Conservation (phyloP, 164 flowering plant species). For the Chimonanthus praecox region DNA sequence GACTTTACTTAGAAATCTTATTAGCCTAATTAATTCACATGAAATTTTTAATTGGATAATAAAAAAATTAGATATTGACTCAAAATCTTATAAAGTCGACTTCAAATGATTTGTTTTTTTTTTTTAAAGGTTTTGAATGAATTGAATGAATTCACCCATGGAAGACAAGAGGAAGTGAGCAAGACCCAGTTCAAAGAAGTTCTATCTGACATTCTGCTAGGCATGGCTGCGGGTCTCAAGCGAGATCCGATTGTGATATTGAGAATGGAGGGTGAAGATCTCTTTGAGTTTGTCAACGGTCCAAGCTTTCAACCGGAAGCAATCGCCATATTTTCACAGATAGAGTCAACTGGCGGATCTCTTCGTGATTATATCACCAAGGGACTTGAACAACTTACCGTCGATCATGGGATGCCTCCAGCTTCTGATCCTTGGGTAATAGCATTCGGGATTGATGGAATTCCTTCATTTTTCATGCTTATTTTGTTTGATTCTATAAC, state of each 20-base stretch:
- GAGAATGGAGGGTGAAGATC: conserved; percentile 92
- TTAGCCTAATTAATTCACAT: too few species aligned
- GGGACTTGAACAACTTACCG: conserved; percentile 59
- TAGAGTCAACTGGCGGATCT: conserved; percentile 33
- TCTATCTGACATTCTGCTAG: conserved; percentile 66
- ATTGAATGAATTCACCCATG: conserved; percentile 79
- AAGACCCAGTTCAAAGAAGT: conserved; percentile 72
- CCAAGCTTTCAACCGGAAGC: conserved; percentile 61
- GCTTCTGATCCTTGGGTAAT: conserved; percentile 83
- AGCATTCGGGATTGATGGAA: neutral
- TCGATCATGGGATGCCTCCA: conserved; percentile 98
- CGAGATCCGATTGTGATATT: conserved; percentile 91
- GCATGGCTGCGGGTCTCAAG: conserved; percentile 93
- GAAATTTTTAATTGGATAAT: neutral
- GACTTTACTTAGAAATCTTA: too few species aligned
- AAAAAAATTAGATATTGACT: too few species aligned
- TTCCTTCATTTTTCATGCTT: too few species aligned
- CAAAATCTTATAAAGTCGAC: too few species aligned
- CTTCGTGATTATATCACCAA: conserved; percentile 40
- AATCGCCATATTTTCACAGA: conserved; percentile 43
- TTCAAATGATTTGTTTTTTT: neutral
- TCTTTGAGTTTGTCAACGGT: conserved; percentile 54
- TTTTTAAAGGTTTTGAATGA: conserved; percentile 65
- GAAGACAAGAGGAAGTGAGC: conserved; percentile 63
- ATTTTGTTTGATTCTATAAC: too few species aligned